phyloP scores from a whole-genome alignment of 495 filamentous ascomycete species.

The Penicillium taxi region DNA sequence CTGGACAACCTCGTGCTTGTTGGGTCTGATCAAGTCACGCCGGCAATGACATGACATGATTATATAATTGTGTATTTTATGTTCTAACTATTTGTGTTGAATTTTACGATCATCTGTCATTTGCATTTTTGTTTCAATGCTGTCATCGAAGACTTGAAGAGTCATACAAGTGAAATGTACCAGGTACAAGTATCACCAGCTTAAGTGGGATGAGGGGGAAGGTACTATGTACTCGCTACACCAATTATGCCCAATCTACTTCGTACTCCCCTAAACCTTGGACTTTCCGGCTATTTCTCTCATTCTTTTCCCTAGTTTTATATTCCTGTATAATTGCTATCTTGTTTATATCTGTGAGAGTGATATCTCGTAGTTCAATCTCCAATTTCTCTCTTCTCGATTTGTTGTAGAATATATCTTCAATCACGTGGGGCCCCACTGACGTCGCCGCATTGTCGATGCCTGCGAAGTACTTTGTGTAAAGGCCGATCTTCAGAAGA shows the following conservation, averaged over 20 bases:
- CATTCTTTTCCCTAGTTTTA: too few species aligned
- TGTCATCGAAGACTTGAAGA: too few species aligned
- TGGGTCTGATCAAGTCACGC: background rate
- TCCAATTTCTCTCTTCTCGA: too few species aligned
- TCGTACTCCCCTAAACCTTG: background rate
- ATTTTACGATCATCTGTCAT: background rate
- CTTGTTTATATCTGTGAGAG: too few species aligned
- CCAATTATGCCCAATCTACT: constrained; percentile 4
- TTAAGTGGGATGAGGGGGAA: background rate
- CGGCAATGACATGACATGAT: background rate
- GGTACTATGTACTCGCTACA: constrained; percentile 1
- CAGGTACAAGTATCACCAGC: background rate
- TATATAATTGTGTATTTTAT: background rate
- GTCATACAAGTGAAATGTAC: background rate
- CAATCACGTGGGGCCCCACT: too few species aligned
- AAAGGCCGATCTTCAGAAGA: background rate
- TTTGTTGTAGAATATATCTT: background rate
- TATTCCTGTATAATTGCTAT: too few species aligned
- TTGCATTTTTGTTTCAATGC: too few species aligned
- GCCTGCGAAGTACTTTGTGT: constrained; percentile 15
- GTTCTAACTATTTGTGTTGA: background rate
- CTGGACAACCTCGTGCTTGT: constrained; percentile 4
- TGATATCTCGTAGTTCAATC: too few species aligned
- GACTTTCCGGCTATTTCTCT: background rate
- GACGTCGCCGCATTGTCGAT: constrained; percentile 20